Base-by-base conservation (phyloP, 805 yeast species). In the Saturnispora dispora region DNA sequence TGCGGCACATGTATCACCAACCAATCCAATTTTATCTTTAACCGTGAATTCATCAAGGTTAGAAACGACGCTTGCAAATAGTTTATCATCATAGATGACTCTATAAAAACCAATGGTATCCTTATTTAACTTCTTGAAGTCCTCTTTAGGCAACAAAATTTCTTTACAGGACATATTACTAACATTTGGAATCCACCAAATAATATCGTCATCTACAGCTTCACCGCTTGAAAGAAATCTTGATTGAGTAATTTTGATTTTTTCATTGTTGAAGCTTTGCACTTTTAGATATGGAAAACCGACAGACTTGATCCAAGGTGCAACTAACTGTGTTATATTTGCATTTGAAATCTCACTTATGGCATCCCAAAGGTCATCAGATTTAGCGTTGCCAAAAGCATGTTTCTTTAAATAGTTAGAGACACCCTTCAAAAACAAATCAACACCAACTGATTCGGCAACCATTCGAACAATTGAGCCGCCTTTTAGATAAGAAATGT, bases 401-500 rank as follows among this genome's bases (percentile, higher is more conserved):
- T 83, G 79, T 44, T 71, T 71, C 55, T 80, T 74, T 63, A 87
- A 75, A 67, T 87, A 87, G 50, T 70, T 63, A 33, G 88, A 78
- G 44, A 88, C 88, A 54, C 95, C 95, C 58, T 76, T 75, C 56
- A 87, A 71, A 64, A 87, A 88, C 5, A 70, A 65, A 13, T 82
- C 88, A 55, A 74, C 79, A 41, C 93, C 90, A 53, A 88, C 69
- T 63, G 78, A 77, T 57, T 76, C 78, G 36, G 90, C 79, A 52
- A 86, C 72, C 95, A 88, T 88, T 62, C 82, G 74, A 53, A 87
- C 80, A 28, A 84, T 73, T 25, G 90, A 82, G 6, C 89, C 85
- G 52, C 95, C 95, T 69, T 87, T 87, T 56, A 81, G 69, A 66
- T 87, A 87, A 4, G 93, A 85, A 52, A 87, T 87, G 33, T 81